Base-by-base conservation (phyloP, 2,329 filamentous ascomycete species). In the Podosphaera leucotricha region DNA sequence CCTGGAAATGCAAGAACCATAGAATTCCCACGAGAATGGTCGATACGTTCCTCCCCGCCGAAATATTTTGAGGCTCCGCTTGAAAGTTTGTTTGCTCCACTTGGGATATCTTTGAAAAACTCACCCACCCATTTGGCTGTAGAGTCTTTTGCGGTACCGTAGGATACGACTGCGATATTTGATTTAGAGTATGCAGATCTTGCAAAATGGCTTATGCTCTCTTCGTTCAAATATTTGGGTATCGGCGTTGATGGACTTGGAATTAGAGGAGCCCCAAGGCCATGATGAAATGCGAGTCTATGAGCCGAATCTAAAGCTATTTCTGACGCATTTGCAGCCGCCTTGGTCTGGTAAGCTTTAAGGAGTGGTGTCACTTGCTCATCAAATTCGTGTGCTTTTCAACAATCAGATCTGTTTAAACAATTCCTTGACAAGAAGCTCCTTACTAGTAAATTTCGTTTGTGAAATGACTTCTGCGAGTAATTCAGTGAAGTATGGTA, bases 401-500 rank as follows among this genome's bases (percentile, higher is more conserved):
- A 8, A 26, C 30, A 16, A 44, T 49, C 46, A 45, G 47, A 36
- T 44, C 19, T 37, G 39, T 4, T 3, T 33, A 33, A 33, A 33
- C 13, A 33, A 4, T 11, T 13, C 13, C 28, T 11, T 3, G 8
- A 24, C 8, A 33, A 13, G 28, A 33, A 33, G 11, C 19, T 16
- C 62, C 74, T 64, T 65, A 80, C 76, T 69, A 52, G 77, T 75
- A 63, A 83, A 98, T 66, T 84, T 90, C 55, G 87, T 92, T 64
- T 82, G 68, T 49, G 79, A 77, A 57, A 90, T 71, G 56, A 94
- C 81, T 70, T 98, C 92, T 59, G 80, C 84, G 54, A 98, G 73
- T 52, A 98, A 72, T 70, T 98, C 90, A 58, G 85, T 75, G 63
- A 93, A 98, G 74, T 95, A 98, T 54, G 90, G 90, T 53, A 98